Evolutionary conservation across 495 filamentous ascomycete species (phyloP).

Genomic region (Pyrenula massariospora): DNA sequence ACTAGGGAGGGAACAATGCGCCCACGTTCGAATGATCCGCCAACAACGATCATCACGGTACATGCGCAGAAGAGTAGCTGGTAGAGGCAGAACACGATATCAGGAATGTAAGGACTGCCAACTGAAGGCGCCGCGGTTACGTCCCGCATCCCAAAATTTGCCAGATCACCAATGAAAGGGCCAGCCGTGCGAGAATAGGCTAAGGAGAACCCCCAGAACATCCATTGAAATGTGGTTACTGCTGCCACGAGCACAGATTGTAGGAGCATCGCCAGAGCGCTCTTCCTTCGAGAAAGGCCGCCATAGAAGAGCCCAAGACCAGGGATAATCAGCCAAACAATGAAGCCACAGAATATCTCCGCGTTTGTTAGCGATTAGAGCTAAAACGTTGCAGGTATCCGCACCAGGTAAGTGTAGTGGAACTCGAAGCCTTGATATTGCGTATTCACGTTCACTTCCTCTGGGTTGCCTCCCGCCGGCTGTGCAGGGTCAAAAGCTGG

Average conservation of each 20-base stretch:
- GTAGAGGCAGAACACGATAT: conserved; percentile 46
- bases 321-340: conserved; percentile 50
- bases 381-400: background rate
- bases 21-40: conserved; percentile 43
- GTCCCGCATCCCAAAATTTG: conserved; percentile 41
- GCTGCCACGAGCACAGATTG: conserved; percentile 42
- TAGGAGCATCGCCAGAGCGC: conserved; percentile 42
- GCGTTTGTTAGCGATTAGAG: background rate
- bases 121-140: conserved; percentile 37
- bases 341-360: conserved; percentile 26
- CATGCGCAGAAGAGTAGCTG: conserved; percentile 46
- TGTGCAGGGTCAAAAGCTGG: conserved; percentile 28
- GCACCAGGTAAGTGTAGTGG: conserved; percentile 38
- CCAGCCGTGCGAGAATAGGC: conserved; percentile 37
- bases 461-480: conserved; percentile 32
- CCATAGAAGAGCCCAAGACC: conserved; percentile 48
- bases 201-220: conserved; percentile 48
- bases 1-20: conserved; percentile 42
- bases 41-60: conserved; percentile 41
- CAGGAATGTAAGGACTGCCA: conserved; percentile 34
- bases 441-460: conserved; percentile 34
- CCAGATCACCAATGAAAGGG: conserved; percentile 41
- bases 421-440: conserved; percentile 36
- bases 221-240: conserved; percentile 41
- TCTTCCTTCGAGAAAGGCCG: conserved; percentile 46